Base-by-base conservation (phyloP, 192 early-diverging fungal species). In the Diversispora epigaea region DNA sequence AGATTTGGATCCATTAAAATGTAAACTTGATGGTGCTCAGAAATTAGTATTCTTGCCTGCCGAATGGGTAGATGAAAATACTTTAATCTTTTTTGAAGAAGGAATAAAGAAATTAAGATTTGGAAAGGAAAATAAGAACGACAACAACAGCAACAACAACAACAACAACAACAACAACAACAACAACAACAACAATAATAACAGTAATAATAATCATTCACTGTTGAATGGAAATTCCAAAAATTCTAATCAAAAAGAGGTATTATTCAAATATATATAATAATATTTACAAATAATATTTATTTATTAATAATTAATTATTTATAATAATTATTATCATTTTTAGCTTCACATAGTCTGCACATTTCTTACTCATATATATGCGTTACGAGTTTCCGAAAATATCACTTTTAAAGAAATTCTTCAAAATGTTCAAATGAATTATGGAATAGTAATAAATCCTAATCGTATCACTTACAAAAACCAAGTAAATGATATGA, bases 31-130 rank as follows among this genome's bases (percentile, higher is more conserved):
- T 45, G 44, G 12, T 43, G 19, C 11, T n/a, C 6, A 44, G 7
- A 17, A 10, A 12, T 46, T 66, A 15, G 9, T 46, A 45, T 66
- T 66, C 9, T 6, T 41, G 3, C 64, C 64, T 21, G 7, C 44
- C 21, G 64, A 66, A 1, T 47, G 64, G 64, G 44, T 66, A 46
- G 64, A 66, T 22, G 46, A 45, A 21, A 66, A 66, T 46, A 66
- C 64, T 46, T 66, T 66, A 66, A 66, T 21, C 3, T 66, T 66
- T 41, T 66, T 66, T 46, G 64, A 12, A 10, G 64, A 66, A 21
- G 64, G 43, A 7, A 43, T 66, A n/a, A 66, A 21, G 0, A n/a
- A 44, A 46, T 46, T 66, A 22, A 9, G 17, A 9, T 45, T 22
- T 46, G 15, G n/a, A 11, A 15, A 66, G 64, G 64, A 46, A 66